These are phyloP conservation scores for Boletus sp. DNA, from an alignment of 768 basidiomycete genomes.

Conservation along the genomic window DNA sequence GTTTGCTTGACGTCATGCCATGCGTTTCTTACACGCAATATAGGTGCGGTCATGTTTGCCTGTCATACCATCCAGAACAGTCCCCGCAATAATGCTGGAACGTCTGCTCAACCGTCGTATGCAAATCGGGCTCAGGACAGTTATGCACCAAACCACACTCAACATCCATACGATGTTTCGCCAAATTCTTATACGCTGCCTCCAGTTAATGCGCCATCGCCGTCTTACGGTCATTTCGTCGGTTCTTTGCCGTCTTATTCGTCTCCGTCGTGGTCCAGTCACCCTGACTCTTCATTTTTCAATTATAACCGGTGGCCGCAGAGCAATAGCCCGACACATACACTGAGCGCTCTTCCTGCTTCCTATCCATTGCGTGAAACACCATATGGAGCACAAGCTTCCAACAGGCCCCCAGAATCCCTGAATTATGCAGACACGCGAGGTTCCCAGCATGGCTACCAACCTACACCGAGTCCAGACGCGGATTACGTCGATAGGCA, in stretches of 20 bases:
- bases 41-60: constrained; percentile 40
- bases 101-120: constrained; percentile 26
- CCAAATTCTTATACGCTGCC: constrained; percentile 30
- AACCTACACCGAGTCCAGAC: constrained; percentile 37
- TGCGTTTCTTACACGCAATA: constrained; percentile 21
- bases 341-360: constrained; percentile 21
- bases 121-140: constrained; percentile 24
- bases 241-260: constrained; percentile 27
- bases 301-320: constrained; percentile 32
- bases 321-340: constrained; percentile 26
- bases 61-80: constrained; percentile 34
- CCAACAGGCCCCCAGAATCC: constrained; percentile 41
- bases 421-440: constrained; percentile 28
- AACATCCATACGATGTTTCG: constrained; percentile 29
- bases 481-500: constrained; percentile 37
- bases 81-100: constrained; percentile 18
- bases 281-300: constrained; percentile 28
- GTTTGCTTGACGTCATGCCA: constrained; percentile 35
- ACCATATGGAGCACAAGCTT: constrained; percentile 23
- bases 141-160: constrained; percentile 23
- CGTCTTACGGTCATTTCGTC: constrained; percentile 27
- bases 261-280: constrained; percentile 24
- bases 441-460: constrained; percentile 35
- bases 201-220: constrained; percentile 28
- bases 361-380: constrained; percentile 31